Conservation (phyloP, 352 stramenopile species). For the Bremia lactucae region DNA sequence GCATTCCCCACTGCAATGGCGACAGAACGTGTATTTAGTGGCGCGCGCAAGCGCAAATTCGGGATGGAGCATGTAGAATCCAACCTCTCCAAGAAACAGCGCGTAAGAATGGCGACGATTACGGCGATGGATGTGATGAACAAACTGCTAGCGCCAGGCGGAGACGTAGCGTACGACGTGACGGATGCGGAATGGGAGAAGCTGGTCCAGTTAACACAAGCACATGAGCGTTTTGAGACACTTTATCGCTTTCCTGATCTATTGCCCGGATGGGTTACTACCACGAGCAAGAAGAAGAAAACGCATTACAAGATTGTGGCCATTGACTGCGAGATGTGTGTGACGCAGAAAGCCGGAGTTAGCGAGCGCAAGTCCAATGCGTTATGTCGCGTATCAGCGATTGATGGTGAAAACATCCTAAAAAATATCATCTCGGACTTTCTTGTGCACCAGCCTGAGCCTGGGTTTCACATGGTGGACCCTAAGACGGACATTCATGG, state of each 20-base stretch:
- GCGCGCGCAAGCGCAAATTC: constrained; percentile 30
- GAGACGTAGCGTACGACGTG: constrained; percentile 47
- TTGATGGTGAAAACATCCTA: constrained; percentile 73
- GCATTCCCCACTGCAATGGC: constrained; percentile 3
- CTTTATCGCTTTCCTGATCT: constrained; percentile 44
- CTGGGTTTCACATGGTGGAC: constrained; percentile 45
- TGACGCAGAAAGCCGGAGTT: constrained; percentile 27
- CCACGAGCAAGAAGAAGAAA: constrained; percentile 50
- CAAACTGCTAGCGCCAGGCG: constrained; percentile 27
- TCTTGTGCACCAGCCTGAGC: constrained; percentile 73
- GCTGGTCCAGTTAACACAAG: constrained; percentile 57
- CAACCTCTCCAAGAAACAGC: constrained; percentile 52
- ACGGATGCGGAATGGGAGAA: constrained; percentile 48
- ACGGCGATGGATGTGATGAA: constrained; percentile 71
- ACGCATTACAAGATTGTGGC: constrained; percentile 60
- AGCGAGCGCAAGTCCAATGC: constrained; percentile 37
- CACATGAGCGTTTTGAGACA: constrained; percentile 43
- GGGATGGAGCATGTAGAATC: constrained; percentile 5
- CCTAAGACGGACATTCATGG: constrained; percentile 82
- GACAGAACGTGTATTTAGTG: constrained; percentile 6
- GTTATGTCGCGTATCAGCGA: constrained; percentile 69
- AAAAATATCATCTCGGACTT: constrained; percentile 62
- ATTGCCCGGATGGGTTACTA: constrained; percentile 40
- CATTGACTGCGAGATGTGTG: constrained; percentile 84
- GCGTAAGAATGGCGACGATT: constrained; percentile 41